Percentiles rank a stretch among this genome's conserved stretches.
Conservation (phyloP, 2,329 filamentous ascomycete genomes). For the Neofusicoccum umdonicola region DNA sequence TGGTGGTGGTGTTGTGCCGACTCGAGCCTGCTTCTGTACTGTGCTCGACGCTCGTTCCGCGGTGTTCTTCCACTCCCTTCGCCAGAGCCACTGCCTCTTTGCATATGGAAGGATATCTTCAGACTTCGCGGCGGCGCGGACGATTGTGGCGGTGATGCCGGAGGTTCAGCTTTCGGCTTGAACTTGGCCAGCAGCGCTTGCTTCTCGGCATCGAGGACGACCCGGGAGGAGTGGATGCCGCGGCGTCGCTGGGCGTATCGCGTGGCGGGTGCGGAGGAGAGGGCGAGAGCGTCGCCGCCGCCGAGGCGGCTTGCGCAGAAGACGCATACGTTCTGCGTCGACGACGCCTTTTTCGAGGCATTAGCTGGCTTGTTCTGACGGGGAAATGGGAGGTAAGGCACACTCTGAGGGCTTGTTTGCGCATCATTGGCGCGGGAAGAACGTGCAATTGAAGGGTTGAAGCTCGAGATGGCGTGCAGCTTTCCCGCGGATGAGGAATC, state of each 20-base stretch:
- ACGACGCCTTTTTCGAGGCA: slow-evolving; percentile 26
- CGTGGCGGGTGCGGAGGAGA: slow-evolving; percentile 18
- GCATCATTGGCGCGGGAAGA: slow-evolving; percentile 3
- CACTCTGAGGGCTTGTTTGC: slow-evolving; percentile 7
- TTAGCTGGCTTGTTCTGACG: neutral
- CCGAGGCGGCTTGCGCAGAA: slow-evolving; percentile 37
- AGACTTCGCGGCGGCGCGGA: too few species aligned
- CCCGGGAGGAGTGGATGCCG: slow-evolving; percentile 21
- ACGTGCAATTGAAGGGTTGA: neutral
- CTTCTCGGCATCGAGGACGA: too few species aligned
- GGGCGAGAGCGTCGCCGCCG: slow-evolving; percentile 21
- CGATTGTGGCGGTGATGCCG: too few species aligned
- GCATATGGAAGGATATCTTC: too few species aligned
- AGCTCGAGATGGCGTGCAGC: neutral
- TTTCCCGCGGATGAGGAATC: neutral
- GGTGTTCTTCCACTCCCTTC: too few species aligned
- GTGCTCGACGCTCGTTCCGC: too few species aligned
- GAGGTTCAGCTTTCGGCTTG: too few species aligned
- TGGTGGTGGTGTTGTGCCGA: neutral
- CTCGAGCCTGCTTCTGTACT: neutral
- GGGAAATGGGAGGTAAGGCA: too few species aligned
- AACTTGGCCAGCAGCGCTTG: too few species aligned
- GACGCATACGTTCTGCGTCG: slow-evolving; percentile 37
- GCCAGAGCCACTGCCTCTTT: too few species aligned
- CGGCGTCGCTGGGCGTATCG: slow-evolving; percentile 27